Evolutionary conservation across 2,329 filamentous ascomycete species (phyloP), one percentile per base, ranked within the genome.

Genomic region (Fusarium sulawesiense): DNA sequence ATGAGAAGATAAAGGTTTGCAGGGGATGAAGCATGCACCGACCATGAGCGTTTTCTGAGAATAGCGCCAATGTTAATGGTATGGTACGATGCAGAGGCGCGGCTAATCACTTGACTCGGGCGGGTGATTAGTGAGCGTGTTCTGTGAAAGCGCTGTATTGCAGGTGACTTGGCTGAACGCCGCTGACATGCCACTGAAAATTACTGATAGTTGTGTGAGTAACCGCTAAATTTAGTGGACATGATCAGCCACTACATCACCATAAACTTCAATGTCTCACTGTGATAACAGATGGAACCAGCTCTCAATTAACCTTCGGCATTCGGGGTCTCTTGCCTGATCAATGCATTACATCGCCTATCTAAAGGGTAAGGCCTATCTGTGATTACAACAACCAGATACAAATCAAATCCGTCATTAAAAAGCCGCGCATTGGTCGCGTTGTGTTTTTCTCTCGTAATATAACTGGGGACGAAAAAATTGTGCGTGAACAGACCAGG

Each of bases 381-480:
- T 69, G 12, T 65, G 45, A 68, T 57, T 37, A 37, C 34, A 37
- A 37, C 12, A 37, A 37, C 18, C 18, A 50, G 30, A 37, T n/a
- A 27, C 27, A 54, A 48, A 70, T 70, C 27, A 54, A 48, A 70
- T 70, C 66, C 66, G 67, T 71, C 63, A 71, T 71, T 67, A 44
- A 70, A 68, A 70, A 8, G 18, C 23, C 37, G 20, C 16, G 55
- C 30, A 68, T 68, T 68, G 66, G 66, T 4, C n/a, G 2, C 2
- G 7, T 13, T 2, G n/a, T 10, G 2, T 46, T 55, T 49, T 66
- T 66, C 34, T 68, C 64, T 68, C 64, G 64, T 59, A 64, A 60
- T 68, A 50, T 13, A 27, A 44, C 66, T 70, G 66, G 67, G 59
- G 45, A 25, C 18, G 37, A 29, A 46, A 50, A 53, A 53, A 21